Percentiles rank a stretch among this genome's conserved stretches.
phyloP scores from a whole-genome alignment of 2,329 filamentous ascomycete genomes.

The Cadophora sp. region DNA sequence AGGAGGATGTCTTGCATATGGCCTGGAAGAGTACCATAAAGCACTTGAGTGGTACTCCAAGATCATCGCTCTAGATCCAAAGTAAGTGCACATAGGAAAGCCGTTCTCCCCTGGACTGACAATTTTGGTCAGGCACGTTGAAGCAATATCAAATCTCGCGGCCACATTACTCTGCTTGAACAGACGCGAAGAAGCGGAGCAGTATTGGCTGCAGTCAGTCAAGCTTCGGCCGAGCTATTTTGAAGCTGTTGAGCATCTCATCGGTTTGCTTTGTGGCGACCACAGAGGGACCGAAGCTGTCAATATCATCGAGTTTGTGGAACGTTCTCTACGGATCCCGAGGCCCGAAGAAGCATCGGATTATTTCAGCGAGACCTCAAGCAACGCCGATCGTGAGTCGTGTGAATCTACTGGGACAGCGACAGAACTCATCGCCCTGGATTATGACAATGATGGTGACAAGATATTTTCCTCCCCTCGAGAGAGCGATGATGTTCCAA shows the following conservation, averaged over 20 bases:
- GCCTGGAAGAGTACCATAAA: conserved; percentile 81
- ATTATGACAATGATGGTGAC: conserved; percentile 41
- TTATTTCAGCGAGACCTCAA: conserved; percentile 64
- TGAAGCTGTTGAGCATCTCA: conserved; percentile 93
- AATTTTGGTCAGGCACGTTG: conserved; percentile 65
- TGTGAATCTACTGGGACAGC: conserved; percentile 34
- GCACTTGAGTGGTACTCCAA: conserved; percentile 77
- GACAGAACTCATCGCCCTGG: conserved; percentile 40
- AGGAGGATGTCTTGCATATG: conserved; percentile 91
- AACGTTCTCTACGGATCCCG: conserved; percentile 68
- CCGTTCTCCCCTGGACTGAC: background rate
- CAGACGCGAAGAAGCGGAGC: conserved; percentile 82
- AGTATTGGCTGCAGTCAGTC: conserved; percentile 85
- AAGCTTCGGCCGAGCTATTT: conserved; percentile 86
- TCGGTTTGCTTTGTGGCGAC: conserved; percentile 82
- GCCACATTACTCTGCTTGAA: conserved; percentile 87
- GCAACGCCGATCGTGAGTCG: conserved; percentile 50
- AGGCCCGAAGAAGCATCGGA: conserved; percentile 57
- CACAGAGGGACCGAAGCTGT: conserved; percentile 86
- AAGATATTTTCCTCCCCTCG: conserved; percentile 30
- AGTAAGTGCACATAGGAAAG: conserved; percentile 50
- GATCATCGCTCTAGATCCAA: conserved; percentile 61
- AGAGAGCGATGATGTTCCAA: conserved; percentile 33
- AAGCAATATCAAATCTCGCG: conserved; percentile 92
- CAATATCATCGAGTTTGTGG: conserved; percentile 84